phyloP scores from a whole-genome alignment of 306 rosid genomes.

The Medicago ruthenica region DNA sequence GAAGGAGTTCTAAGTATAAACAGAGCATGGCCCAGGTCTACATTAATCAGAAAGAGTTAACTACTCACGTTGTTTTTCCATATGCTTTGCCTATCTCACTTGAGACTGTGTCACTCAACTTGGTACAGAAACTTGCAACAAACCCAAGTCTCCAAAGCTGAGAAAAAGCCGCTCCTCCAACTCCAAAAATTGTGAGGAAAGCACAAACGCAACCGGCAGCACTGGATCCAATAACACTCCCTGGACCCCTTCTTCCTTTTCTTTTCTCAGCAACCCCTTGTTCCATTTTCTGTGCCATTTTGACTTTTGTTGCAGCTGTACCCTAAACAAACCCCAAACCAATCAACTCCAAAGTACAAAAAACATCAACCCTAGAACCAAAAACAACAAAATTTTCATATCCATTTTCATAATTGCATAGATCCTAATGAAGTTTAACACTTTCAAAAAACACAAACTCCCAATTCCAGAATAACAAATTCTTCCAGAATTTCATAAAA shows the following conservation, averaged over 20 bases:
- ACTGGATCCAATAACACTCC: conserved; percentile 97
- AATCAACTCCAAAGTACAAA: conserved; percentile 46
- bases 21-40: conserved; percentile 16
- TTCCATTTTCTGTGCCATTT: conserved; percentile 88
- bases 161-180: conserved; percentile 70
- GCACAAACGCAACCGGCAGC: conserved; percentile 96
- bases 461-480: conserved; percentile 14
- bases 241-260: conserved; percentile 95
- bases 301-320: conserved; percentile 89
- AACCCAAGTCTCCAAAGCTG: conserved; percentile 90
- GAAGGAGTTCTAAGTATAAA: background rate
- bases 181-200: conserved; percentile 65
- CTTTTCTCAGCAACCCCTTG: conserved; percentile 96
- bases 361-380: conserved; percentile 28
- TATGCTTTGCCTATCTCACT: conserved; percentile 98
- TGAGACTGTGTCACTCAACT: conserved; percentile 94
- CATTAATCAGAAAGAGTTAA: conserved; percentile 13
- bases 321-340: conserved; percentile 63
- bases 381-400: background rate
- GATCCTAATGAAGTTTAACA: conserved; percentile 13
- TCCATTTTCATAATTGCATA: conserved; percentile 22
- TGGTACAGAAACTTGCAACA: conserved; percentile 97
- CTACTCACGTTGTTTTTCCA: conserved; percentile 86
- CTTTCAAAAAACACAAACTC: background rate
- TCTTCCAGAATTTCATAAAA: background rate